Percentiles rank a stretch among this genome's conserved stretches.
These are phyloP conservation scores for Rhytidiadelphus loreus DNA, from an alignment of 225 moss, liverwort and hornwort genomes.

Conservation along the genomic window DNA sequence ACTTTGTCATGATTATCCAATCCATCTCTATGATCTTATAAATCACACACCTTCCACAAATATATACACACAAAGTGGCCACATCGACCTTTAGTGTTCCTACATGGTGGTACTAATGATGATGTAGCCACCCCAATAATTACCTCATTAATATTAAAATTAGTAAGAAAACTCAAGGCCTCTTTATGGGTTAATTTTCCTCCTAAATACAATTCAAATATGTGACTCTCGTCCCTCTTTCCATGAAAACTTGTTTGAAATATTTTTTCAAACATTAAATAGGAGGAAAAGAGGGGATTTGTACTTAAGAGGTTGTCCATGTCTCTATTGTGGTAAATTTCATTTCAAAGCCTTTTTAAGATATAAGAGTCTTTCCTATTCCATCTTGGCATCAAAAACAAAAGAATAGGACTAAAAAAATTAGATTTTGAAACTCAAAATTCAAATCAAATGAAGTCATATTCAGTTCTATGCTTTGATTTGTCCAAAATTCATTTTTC, in stretches of 20 bases:
- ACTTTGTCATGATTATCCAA: no score
- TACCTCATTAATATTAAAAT: no score
- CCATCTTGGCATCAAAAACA: not conserved
- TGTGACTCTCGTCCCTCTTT: not conserved
- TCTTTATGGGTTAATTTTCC: no score
- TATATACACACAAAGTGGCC: no score
- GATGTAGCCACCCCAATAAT: no score
- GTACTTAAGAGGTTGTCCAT: not conserved
- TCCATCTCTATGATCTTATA: no score
- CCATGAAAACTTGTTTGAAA: not conserved
- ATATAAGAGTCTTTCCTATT: not conserved
- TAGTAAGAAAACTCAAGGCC: no score
- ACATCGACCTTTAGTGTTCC: no score
- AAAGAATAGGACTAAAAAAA: not conserved
- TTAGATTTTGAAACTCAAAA: not conserved
- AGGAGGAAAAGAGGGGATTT: not conserved
- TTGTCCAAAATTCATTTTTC: not conserved
- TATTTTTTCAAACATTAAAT: not conserved
- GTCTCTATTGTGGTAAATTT: fast-evolving
- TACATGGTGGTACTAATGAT: no score
- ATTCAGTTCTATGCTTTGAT: not conserved
- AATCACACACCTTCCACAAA: no score
- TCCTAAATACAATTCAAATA: no score
- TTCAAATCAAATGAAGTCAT: not conserved
- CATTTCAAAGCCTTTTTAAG: not conserved